Evolutionary conservation across 2,329 filamentous ascomycete species (phyloP).

Genomic region (Beauveria varroae): DNA sequence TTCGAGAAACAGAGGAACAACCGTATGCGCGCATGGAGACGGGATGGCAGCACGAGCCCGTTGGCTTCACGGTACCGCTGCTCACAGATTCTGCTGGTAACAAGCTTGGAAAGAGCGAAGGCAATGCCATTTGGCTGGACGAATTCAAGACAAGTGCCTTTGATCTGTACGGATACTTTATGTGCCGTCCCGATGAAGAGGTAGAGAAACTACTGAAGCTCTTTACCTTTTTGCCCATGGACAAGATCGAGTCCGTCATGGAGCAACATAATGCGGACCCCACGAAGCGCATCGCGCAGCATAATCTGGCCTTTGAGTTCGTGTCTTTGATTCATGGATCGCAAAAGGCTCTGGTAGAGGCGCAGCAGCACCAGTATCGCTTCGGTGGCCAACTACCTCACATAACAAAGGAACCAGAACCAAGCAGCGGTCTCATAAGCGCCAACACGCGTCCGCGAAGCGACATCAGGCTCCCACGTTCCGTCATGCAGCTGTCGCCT

Average conservation of each 20-base stretch:
- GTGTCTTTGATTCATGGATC: conserved; percentile 70
- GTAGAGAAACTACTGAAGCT: conserved; percentile 77
- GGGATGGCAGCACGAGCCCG: conserved; percentile 48
- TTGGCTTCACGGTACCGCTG: conserved; percentile 86
- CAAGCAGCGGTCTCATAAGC: conserved; percentile 26
- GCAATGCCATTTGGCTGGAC: conserved; percentile 92
- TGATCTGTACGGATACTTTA: conserved; percentile 86
- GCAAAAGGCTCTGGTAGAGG: conserved; percentile 54
- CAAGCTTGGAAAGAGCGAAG: conserved; percentile 92
- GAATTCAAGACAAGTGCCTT: conserved; percentile 70
- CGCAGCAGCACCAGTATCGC: conserved; percentile 43
- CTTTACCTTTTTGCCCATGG: conserved; percentile 78
- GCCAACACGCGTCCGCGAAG: conserved; percentile 41
- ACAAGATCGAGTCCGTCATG: conserved; percentile 62
- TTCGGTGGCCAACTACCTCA: conserved; percentile 33
- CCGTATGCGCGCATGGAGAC: conserved; percentile 31
- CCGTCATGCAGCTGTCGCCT: conserved; percentile 49
- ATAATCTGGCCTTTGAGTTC: conserved; percentile 75
- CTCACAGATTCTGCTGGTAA: conserved; percentile 76
- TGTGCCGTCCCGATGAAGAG: conserved; percentile 72
- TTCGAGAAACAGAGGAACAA: conserved; percentile 51
- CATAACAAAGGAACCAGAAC: conserved; percentile 21
- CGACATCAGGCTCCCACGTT: conserved; percentile 52
- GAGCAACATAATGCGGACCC: conserved; percentile 59
- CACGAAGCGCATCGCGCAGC: conserved; percentile 70